phyloP scores from a whole-genome alignment of 2,329 filamentous ascomycete species.

The Dactylellina sp. region DNA sequence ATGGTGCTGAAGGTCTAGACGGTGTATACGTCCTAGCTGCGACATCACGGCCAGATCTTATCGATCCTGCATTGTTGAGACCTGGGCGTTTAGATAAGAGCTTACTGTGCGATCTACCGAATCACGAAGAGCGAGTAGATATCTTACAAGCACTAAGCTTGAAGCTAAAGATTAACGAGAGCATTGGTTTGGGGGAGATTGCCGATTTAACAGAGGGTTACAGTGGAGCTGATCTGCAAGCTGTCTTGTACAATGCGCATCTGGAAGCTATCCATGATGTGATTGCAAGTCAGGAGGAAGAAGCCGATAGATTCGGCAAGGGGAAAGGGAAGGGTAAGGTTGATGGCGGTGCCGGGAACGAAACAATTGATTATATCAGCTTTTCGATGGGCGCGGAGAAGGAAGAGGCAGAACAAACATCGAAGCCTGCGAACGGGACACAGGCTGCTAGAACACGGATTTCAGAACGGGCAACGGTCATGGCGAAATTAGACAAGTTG shows the following conservation, averaged over 20 bases:
- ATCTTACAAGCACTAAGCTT: slow-evolving; percentile 85
- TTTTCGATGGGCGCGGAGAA: slow-evolving; percentile 45
- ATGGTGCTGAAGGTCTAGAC: slow-evolving; percentile 92
- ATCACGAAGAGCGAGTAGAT: slow-evolving; percentile 82
- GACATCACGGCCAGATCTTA: slow-evolving; percentile 90
- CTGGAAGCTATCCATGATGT: slow-evolving; percentile 96
- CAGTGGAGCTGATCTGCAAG: slow-evolving; percentile 93
- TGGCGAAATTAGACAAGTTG: slow-evolving; percentile 83
- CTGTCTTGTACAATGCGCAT: slow-evolving; percentile 94
- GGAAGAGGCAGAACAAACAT: slow-evolving; percentile 63
- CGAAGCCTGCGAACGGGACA: slow-evolving; percentile 62
- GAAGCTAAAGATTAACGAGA: slow-evolving; percentile 72
- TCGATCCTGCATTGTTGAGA: slow-evolving; percentile 90
- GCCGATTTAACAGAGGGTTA: slow-evolving; percentile 86
- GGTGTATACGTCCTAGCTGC: slow-evolving; percentile 97
- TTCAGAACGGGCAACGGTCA: slow-evolving; percentile 82
- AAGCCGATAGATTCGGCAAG: slow-evolving; percentile 61
- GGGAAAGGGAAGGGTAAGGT: slow-evolving; percentile 62
- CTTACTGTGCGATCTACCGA: slow-evolving; percentile 88
- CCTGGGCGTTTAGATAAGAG: slow-evolving; percentile 95
- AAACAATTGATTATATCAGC: slow-evolving; percentile 59
- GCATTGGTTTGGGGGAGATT: slow-evolving; percentile 75
- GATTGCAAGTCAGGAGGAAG: slow-evolving; percentile 72
- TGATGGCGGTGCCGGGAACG: slow-evolving; percentile 62
- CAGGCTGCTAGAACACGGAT: slow-evolving; percentile 68